Percentiles rank a stretch among this genome's conserved stretches.
Conservation (phyloP, 805 yeast genomes). For the Torulaspora delbrueckii region DNA sequence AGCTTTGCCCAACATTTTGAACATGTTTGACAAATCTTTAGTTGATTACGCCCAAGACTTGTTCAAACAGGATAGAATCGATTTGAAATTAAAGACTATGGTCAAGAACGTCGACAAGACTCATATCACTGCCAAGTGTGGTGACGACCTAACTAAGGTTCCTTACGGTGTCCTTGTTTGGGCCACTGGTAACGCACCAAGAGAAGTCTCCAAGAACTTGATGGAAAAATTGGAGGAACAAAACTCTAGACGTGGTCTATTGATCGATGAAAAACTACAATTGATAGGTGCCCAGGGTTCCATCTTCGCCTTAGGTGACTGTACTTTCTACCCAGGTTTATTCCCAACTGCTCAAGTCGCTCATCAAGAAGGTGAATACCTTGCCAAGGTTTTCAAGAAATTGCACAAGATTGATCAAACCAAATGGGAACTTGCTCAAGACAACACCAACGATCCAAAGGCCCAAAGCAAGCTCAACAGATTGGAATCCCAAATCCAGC, state of each 20-base stretch:
- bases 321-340: constrained; percentile 78
- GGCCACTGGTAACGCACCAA: constrained; percentile 96
- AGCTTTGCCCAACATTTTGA: constrained; percentile 84
- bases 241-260: constrained; percentile 84
- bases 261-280: constrained; percentile 75
- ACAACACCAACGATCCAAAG: constrained; percentile 39
- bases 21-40: constrained; percentile 63
- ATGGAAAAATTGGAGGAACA: constrained; percentile 65
- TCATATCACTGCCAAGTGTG: constrained; percentile 64
- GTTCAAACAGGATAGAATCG: constrained; percentile 62
- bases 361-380: constrained; percentile 83
- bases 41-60: constrained; percentile 76
- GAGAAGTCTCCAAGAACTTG: constrained; percentile 65
- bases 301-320: constrained; percentile 89
- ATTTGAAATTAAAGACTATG: constrained; percentile 78
- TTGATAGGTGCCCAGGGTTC: constrained; percentile 73
- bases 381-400: constrained; percentile 66
- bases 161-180: constrained; percentile 93
- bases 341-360: constrained; percentile 99
- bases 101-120: constrained; percentile 77
- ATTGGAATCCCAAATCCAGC: constrained; percentile 42
- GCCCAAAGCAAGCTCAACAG: constrained; percentile 41
- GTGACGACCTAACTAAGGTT: constrained; percentile 65
- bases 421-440: constrained; percentile 40
- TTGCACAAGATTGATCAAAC: constrained; percentile 57